Evolutionary conservation across 73 alveolate genomes (phyloP).

Genomic region (Halteria grandinella): DNA sequence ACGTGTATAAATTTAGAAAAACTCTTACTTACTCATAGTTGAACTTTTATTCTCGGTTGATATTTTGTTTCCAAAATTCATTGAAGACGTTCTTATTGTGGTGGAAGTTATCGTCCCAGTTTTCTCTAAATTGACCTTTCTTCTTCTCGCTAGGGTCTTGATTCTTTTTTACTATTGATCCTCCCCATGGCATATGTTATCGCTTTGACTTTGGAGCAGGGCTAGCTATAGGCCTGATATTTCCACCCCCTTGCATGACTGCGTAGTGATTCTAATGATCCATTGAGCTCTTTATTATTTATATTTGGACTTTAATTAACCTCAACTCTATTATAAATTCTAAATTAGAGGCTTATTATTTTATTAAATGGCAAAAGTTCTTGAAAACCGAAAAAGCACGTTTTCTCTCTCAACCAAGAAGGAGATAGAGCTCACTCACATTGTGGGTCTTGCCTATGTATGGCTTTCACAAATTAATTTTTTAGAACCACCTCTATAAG

Average conservation of each 20-base stretch:
- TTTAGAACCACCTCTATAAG: constrained; percentile 19
- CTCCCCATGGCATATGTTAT: too few species aligned
- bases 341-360: neutral
- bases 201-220: too few species aligned
- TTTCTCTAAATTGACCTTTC: neutral
- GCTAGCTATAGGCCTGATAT: too few species aligned
- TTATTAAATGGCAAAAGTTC: constrained; percentile 8
- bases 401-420: neutral
- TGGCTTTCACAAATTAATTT: neutral
- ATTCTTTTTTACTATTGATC: neutral
- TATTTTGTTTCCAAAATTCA: constrained; percentile 21
- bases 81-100: constrained; percentile 7
- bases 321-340: too few species aligned
- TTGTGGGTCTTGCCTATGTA: constrained; percentile 11
- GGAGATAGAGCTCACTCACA: constrained; percentile 33
- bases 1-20: too few species aligned
- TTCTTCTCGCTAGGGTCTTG: neutral
- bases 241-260: too few species aligned
- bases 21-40: neutral
- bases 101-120: neutral
- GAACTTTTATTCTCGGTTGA: constrained; percentile 8
- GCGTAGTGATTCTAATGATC: too few species aligned
- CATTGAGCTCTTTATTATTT: too few species aligned
- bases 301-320: too few species aligned
- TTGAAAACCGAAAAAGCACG: constrained; percentile 9